Conservation (phyloP, 2,329 filamentous ascomycete genomes). For the Lecanosticta acicola region DNA sequence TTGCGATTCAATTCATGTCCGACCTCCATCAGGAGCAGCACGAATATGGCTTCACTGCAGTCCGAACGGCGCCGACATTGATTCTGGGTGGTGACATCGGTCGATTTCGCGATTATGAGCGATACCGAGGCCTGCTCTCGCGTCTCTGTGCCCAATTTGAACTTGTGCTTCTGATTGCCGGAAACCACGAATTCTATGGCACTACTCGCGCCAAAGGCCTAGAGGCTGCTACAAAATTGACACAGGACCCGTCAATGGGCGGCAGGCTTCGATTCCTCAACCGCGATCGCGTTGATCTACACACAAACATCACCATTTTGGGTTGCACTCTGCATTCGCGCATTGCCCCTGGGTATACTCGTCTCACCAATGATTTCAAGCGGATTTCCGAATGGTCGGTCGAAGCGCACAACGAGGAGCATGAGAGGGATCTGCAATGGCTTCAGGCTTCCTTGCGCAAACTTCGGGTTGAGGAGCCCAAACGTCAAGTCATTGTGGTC, state of each 20-base stretch:
- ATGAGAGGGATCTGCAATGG: slow-evolving; percentile 27
- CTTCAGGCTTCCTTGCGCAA: slow-evolving; percentile 6
- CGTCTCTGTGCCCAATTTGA: slow-evolving; percentile 40
- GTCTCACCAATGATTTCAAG: slow-evolving; percentile 46
- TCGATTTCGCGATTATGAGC: slow-evolving; percentile 43
- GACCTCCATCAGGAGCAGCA: slow-evolving; percentile 48
- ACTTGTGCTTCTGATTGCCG: slow-evolving; percentile 46
- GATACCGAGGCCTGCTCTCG: slow-evolving; percentile 42
- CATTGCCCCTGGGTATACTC: slow-evolving; percentile 36
- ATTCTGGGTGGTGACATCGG: slow-evolving; percentile 50
- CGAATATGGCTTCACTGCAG: slow-evolving; percentile 37
- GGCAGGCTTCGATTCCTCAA: slow-evolving; percentile 40
- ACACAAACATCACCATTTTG: slow-evolving; percentile 43
- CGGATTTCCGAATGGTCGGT: slow-evolving; percentile 49
- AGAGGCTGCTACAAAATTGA: slow-evolving; percentile 35
- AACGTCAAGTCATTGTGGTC: slow-evolving; percentile 33
- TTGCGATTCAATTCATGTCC: slow-evolving; percentile 47
- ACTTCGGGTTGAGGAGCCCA: neutral
- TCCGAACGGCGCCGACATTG: slow-evolving; percentile 36
- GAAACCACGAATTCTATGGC: slow-evolving; percentile 53
- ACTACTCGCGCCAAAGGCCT: slow-evolving; percentile 38
- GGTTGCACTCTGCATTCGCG: slow-evolving; percentile 54
- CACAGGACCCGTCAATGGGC: slow-evolving; percentile 35
- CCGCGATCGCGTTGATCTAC: slow-evolving; percentile 36
- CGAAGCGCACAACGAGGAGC: slow-evolving; percentile 44